phyloP scores from a whole-genome alignment of 192 early-diverging fungal genomes.

The Coemansia furcata region DNA sequence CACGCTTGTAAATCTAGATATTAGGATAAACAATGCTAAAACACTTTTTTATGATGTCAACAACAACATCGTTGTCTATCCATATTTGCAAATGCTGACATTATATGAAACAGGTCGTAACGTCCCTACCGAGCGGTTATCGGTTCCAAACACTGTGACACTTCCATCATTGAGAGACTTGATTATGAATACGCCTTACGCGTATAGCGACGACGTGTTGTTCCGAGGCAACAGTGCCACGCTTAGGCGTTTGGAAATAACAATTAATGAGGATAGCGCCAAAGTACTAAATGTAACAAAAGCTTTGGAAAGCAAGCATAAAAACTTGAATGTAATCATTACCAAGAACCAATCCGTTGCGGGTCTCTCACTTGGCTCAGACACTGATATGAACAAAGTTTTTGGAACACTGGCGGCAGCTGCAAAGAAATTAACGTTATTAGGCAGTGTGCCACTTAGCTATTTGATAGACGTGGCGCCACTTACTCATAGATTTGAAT shows the following conservation, averaged over 20 bases:
- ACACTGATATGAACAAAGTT: slow-evolving; percentile 55
- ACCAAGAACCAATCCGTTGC: slow-evolving; percentile 87
- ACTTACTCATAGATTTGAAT: background rate
- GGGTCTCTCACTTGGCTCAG: slow-evolving; percentile 76
- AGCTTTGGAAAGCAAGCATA: slow-evolving; percentile 71
- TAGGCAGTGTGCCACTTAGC: too few relatives aligned
- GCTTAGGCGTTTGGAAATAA: background rate
- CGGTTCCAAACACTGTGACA: background rate
- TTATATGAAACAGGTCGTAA: too few relatives aligned
- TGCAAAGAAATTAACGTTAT: background rate
- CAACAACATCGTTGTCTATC: background rate
- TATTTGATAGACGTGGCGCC: background rate
- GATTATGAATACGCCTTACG: background rate
- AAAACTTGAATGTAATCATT: slow-evolving; percentile 72
- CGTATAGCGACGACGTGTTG: background rate
- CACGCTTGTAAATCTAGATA: background rate
- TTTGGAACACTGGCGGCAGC: slow-evolving; percentile 55
- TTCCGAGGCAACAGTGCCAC: background rate
- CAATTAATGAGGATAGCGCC: background rate
- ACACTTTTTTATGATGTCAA: background rate
- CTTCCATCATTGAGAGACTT: background rate
- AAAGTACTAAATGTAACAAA: slow-evolving; percentile 36
- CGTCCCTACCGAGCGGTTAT: background rate
- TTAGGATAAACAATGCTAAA: background rate
- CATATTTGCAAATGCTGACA: background rate